These are phyloP conservation scores for Starmerella powellii DNA, from an alignment of 805 yeast species.

Conservation along the genomic window DNA sequence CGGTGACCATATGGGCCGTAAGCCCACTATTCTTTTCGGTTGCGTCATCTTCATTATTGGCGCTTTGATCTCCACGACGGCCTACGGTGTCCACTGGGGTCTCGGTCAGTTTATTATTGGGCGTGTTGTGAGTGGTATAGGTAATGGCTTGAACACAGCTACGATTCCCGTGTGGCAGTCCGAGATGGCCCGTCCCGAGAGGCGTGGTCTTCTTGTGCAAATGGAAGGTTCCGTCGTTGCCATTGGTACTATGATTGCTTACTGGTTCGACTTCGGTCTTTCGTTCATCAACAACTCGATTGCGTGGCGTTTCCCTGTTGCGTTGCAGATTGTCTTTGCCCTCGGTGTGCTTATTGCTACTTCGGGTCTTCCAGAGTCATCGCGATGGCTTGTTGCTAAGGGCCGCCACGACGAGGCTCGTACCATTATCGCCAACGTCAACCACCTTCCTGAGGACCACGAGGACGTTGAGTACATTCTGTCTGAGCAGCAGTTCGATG, in stretches of 20 bases:
- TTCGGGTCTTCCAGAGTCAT: conserved; percentile 70
- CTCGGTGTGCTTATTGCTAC: conserved; percentile 41
- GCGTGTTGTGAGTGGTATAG: conserved; percentile 60
- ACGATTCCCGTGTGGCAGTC: conserved; percentile 76
- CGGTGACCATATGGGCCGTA: conserved; percentile 58
- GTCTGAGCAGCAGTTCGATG: conserved; percentile 21
- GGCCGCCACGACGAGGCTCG: conserved; percentile 38
- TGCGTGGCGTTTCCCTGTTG: conserved; percentile 71
- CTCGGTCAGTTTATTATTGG: conserved; percentile 66
- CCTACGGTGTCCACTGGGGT: conserved; percentile 34
- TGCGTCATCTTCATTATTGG: conserved; percentile 47
- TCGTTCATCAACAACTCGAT: conserved; percentile 40
- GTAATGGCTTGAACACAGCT: conserved; percentile 67
- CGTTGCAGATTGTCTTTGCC: conserved; percentile 54
- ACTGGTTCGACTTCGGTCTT: conserved; percentile 64
- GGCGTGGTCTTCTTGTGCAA: conserved; percentile 56
- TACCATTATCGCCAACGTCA: conserved; percentile 41
- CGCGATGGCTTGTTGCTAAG: conserved; percentile 66
- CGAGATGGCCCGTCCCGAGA: conserved; percentile 54
- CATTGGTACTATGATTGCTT: conserved; percentile 63
- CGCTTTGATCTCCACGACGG: conserved; percentile 43
- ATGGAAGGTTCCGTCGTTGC: conserved; percentile 63
- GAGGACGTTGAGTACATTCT: conserved; percentile 16
- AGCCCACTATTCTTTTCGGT: conserved; percentile 48
- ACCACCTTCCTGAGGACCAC: conserved; percentile 17